phyloP scores from a whole-genome alignment of 805 yeast species.

The Myxozyma lipomycoides region DNA sequence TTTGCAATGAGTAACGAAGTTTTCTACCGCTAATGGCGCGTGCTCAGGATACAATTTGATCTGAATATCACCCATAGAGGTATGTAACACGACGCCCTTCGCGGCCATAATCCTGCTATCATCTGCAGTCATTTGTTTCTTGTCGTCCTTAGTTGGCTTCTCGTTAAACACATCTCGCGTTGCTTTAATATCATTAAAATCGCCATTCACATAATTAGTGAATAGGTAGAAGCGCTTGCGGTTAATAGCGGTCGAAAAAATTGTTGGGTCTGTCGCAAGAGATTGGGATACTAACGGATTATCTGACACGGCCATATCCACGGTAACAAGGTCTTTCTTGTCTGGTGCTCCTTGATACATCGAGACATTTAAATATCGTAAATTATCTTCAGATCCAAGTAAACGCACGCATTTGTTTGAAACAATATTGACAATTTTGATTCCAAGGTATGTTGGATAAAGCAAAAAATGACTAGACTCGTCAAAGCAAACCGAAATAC shows the following conservation, averaged over 20 bases:
- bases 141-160: constrained; percentile 12
- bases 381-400: constrained; percentile 35
- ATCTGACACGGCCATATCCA: constrained; percentile 37
- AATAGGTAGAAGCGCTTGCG: constrained; percentile 34
- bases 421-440: constrained; percentile 34
- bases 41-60: constrained; percentile 38
- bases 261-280: constrained; percentile 33
- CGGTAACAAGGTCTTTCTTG: constrained; percentile 29
- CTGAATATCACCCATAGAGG: constrained; percentile 45
- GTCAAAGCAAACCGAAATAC: constrained; percentile 34
- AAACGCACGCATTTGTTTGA: constrained; percentile 32
- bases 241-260: constrained; percentile 33
- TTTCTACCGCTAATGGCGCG: constrained; percentile 45
- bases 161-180: constrained; percentile 36
- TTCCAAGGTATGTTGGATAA: constrained; percentile 35
- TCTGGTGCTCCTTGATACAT: constrained; percentile 37
- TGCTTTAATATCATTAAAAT: constrained; percentile 5
- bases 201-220: constrained; percentile 28
- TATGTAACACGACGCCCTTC: constrained; percentile 37
- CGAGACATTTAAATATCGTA: constrained; percentile 33
- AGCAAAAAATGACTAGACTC: constrained; percentile 34
- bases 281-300: constrained; percentile 34
- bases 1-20: constrained; percentile 39
- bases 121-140: constrained; percentile 12
- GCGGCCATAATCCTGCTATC: background rate